Conservation (phyloP, 441 rosid genomes). For the Croton laevigatus region DNA sequence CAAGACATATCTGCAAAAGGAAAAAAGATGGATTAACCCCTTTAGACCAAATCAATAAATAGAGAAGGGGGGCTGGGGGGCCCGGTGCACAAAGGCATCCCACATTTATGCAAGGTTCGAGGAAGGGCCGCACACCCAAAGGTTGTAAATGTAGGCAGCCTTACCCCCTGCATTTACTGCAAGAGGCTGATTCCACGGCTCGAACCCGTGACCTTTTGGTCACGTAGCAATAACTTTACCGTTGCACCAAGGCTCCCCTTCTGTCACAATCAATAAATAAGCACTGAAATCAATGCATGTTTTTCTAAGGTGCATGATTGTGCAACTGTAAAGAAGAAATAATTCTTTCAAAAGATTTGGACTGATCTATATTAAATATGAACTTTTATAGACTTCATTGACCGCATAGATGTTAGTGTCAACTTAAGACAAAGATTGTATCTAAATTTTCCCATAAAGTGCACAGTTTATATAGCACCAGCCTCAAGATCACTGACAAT, state of each 20-base stretch:
- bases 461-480: background rate
- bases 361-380: background rate
- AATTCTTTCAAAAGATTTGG: background rate
- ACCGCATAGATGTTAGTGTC: background rate
- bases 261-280: background rate
- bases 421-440: background rate
- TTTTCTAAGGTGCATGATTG: background rate
- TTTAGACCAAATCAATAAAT: no score
- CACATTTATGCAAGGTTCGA: no score
- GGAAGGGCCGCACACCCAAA: no score
- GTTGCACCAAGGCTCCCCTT: no score
- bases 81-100: no score
- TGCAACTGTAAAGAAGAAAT: background rate
- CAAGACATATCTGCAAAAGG: slow-evolving; percentile 60
- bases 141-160: no score
- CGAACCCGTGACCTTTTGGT: no score
- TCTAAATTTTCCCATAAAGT: background rate
- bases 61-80: no score
- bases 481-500: background rate
- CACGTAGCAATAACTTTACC: no score
- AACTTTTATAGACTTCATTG: background rate
- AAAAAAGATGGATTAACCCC: slow-evolving; percentile 6
- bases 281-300: background rate
- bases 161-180: no score
- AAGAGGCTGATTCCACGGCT: no score